Base-by-base conservation (phyloP, 2,329 filamentous ascomycete genomes). In the Alternaria arborescens region DNA sequence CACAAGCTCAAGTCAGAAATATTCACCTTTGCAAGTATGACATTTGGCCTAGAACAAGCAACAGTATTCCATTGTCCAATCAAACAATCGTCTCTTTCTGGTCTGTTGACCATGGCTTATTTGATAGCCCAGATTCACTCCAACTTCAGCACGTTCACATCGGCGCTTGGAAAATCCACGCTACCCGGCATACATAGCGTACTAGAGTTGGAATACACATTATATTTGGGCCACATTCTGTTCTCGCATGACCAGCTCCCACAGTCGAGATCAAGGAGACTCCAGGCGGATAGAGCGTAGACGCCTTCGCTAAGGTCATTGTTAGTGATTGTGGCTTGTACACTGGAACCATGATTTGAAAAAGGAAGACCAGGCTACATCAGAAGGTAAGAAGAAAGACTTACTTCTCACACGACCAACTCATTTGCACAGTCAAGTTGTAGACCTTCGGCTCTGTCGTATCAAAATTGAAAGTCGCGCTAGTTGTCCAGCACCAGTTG, bases 381-480 rank as follows among this genome's bases (percentile, higher is more conserved):
- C 11, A 42, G 10, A 1, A 42, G 7, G 8, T 10, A 8, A 43
- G 8, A 11, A 2, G 1, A 22, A 24, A 40, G 1, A 43, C 64
- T 36, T 43, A 66, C 64, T 56, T 41, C n/a, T 44, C 41, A 55
- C 64, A 66, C 16, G 26, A 60, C 58, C 61, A 66, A n/a, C 52
- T 55, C 38, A 50, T 46, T 14, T 60, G 51, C 11, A 66, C 36
- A 4, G 28, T 42, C 38, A 66, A n/a, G 11, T 55, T 46, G 11
- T 30, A 41, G 5, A 42, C 53, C 5, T 36, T 36, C 22, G 24
- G 32, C 47, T 14, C 32, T 6, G 48, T 38, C 30, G 55, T 57
- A 22, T 64, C 61, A 28, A 55, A 40, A n/a, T 24, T 38, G 18
- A 66, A 66, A 20, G 53, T 61, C 4, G 34, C 42, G 14, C 30